phyloP scores from a whole-genome alignment of 768 basidiomycete species.

The Sporobolomyces phaffii region DNA sequence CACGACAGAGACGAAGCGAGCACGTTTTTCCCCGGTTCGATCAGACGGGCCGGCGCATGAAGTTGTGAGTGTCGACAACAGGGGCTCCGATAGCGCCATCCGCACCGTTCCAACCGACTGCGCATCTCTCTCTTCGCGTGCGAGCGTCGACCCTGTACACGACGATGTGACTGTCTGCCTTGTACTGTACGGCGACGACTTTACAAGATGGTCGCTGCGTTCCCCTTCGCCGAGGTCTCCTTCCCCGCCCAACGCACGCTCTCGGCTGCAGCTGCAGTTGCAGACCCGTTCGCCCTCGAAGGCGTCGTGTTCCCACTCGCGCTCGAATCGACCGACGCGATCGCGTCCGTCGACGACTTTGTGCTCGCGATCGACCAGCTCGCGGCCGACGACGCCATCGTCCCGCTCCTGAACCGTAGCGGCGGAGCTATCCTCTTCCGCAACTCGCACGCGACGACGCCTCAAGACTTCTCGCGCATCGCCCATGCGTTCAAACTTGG shows the following conservation, averaged over 20 bases:
- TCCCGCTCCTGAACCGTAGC: background rate
- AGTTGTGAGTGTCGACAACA: too few species aligned
- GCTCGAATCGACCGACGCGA: background rate
- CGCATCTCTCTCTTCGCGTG: too few species aligned
- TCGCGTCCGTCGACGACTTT: slow-evolving; percentile 9
- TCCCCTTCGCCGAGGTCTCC: background rate
- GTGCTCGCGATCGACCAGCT: background rate
- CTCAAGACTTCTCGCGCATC: slow-evolving; percentile 5
- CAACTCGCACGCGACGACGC: background rate
- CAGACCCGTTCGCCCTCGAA: background rate
- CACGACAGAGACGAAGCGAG: background rate
- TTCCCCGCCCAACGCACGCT: slow-evolving; percentile 8
- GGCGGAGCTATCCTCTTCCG: slow-evolving; percentile 21
- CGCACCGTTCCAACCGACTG: too few species aligned
- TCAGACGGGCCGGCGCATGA: background rate
- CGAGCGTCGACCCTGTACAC: too few species aligned
- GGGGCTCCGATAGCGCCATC: too few species aligned
- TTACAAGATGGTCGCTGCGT: background rate
- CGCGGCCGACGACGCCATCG: background rate
- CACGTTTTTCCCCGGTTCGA: background rate
- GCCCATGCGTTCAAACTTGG: slow-evolving; percentile 11
- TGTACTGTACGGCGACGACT: too few species aligned
- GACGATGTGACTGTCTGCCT: too few species aligned
- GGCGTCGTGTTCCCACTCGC: slow-evolving; percentile 8
- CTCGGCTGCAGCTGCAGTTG: background rate